Percentiles rank a stretch among this genome's conserved stretches.
Evolutionary conservation across 2,329 filamentous ascomycete species (phyloP).

Genomic region (Botrytis deweyae): DNA sequence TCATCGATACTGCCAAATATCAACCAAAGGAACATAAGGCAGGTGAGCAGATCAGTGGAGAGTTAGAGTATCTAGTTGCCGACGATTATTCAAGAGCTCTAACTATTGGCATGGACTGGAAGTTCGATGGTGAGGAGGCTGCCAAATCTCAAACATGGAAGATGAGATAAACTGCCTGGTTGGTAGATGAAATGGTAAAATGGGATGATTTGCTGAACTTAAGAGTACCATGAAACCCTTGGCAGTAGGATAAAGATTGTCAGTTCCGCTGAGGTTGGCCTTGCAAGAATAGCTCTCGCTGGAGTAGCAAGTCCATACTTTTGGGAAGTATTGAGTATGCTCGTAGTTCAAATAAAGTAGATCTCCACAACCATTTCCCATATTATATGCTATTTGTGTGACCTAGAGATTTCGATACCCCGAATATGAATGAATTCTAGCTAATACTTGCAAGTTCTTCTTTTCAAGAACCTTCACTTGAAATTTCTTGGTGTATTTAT

Average conservation of each 20-base stretch:
- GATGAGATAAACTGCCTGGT: slow-evolving; percentile 33
- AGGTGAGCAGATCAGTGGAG: slow-evolving; percentile 61
- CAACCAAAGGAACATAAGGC: slow-evolving; percentile 48
- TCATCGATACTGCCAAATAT: slow-evolving; percentile 58
- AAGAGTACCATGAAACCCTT: neutral
- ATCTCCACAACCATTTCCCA: neutral
- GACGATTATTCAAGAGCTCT: slow-evolving; percentile 68
- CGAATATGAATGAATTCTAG: neutral
- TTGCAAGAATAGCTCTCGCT: neutral
- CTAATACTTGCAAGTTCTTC: neutral
- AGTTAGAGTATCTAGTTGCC: slow-evolving; percentile 68
- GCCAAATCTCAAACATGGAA: slow-evolving; percentile 37
- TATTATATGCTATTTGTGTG: neutral
- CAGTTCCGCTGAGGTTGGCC: neutral
- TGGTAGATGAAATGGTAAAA: neutral
- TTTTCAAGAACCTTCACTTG: neutral
- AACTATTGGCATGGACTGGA: slow-evolving; percentile 64
- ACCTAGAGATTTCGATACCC: neutral
- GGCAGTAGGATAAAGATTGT: neutral
- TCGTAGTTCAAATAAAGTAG: neutral
- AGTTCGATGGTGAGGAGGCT: slow-evolving; percentile 32
- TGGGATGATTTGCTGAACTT: neutral
- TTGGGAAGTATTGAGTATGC: neutral
- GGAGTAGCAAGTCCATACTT: neutral
- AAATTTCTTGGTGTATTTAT: neutral